Evolutionary conservation across 225 moss, liverwort and hornwort genomes (phyloP).

Genomic region (Sphagnum tenellum): DNA sequence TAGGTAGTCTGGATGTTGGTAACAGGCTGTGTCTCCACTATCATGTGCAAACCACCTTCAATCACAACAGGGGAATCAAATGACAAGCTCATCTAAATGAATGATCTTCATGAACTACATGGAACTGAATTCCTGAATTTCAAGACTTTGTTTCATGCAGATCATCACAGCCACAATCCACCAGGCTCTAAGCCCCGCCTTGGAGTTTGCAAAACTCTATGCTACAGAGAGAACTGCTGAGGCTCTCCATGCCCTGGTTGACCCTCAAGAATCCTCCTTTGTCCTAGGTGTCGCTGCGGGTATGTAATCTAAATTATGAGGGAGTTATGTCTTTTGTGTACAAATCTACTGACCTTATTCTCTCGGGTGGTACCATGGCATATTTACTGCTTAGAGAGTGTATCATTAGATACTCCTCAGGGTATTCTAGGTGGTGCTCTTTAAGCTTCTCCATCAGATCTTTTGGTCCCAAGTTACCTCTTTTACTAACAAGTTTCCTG

Average conservation of each 20-base stretch:
- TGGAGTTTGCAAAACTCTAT: conserved; percentile 45
- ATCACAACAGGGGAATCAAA: too few species aligned
- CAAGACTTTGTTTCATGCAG: conserved; percentile 16
- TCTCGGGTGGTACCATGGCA: too few species aligned
- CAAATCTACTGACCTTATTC: too few species aligned
- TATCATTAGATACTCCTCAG: too few species aligned
- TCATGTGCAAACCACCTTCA: too few species aligned
- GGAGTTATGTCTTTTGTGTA: too few species aligned
- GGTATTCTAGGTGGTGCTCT: too few species aligned
- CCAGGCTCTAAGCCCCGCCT: conserved; percentile 48
- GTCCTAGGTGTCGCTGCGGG: conserved; percentile 63
- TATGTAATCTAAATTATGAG: conserved; percentile 2
- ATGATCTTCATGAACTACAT: too few species aligned
- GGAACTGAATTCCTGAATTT: neutral
- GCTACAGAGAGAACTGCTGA: conserved; percentile 61
- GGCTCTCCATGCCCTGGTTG: conserved; percentile 54
- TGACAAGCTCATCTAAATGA: too few species aligned
- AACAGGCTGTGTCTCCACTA: too few species aligned
- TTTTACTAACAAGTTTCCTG: neutral
- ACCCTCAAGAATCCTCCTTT: conserved; percentile 51
- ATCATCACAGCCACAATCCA: conserved; percentile 56
- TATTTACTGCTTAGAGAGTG: too few species aligned
- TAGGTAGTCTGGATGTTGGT: too few species aligned
- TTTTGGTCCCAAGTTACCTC: neutral
- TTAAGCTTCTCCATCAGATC: neutral